Conservation (phyloP, 2,329 filamentous ascomycete species). For the Aspergillus hiratsukae region DNA sequence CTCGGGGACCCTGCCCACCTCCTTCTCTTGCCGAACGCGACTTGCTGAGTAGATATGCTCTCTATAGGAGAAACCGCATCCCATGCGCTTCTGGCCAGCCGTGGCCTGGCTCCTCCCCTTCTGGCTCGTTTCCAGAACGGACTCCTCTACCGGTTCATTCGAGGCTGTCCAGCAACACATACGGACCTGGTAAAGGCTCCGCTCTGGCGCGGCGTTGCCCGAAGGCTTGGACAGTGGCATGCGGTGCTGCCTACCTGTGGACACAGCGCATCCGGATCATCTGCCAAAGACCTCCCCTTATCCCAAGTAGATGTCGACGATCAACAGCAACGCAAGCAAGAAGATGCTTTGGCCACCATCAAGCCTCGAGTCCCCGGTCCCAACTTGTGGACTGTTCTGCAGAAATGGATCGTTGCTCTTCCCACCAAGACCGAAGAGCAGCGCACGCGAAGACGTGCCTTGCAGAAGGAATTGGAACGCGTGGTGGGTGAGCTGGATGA, state of each 20-base stretch:
- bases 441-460: conserved; percentile 58
- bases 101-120: conserved; percentile 78
- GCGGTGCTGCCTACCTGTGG: conserved; percentile 59
- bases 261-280: conserved; percentile 28
- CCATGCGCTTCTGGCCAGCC: conserved; percentile 80
- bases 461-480: conserved; percentile 71
- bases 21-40: conserved; percentile 28
- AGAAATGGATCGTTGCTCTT: conserved; percentile 89
- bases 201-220: conserved; percentile 79
- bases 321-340: conserved; percentile 11
- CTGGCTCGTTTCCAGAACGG: conserved; percentile 93
- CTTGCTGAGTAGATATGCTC: conserved; percentile 30
- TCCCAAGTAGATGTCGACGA: conserved; percentile 19
- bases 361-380: conserved; percentile 68
- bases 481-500: conserved; percentile 69
- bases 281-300: conserved; percentile 15
- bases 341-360: conserved; percentile 27
- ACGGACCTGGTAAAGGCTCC: conserved; percentile 71
- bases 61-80: conserved; percentile 56
- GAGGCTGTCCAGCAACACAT: conserved; percentile 72
- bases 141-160: conserved; percentile 88
- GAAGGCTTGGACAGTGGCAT: conserved; percentile 88
- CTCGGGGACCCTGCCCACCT: conserved; percentile 6
- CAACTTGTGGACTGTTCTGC: conserved; percentile 91
- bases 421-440: conserved; percentile 69